Conservation (phyloP, 2,329 filamentous ascomycete genomes). For the Epicoccum nigrum region DNA sequence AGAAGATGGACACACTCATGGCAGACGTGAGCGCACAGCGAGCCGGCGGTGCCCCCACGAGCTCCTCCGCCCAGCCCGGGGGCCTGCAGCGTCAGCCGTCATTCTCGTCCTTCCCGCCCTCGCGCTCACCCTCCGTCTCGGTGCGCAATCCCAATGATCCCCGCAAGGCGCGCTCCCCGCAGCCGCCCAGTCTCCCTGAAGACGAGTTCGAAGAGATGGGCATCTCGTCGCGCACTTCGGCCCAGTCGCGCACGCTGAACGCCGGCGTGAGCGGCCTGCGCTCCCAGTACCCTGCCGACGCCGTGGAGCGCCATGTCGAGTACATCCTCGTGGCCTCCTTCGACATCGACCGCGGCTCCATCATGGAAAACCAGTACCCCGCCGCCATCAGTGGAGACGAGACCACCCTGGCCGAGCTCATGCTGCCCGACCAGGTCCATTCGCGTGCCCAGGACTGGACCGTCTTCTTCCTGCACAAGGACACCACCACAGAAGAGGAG, state of each 20-base stretch:
- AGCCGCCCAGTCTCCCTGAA: conserved; percentile 44
- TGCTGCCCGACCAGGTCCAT: conserved; percentile 97
- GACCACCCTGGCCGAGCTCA: conserved; percentile 96
- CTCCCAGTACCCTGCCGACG: conserved; percentile 57
- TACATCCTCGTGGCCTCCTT: conserved; percentile 98
- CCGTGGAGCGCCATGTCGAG: conserved; percentile 87
- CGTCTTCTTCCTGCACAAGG: conserved; percentile 98
- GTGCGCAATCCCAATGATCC: conserved; percentile 45
- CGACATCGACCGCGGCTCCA: conserved; percentile 91
- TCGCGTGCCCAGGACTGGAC: conserved; percentile 97
- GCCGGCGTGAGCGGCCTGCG: conserved; percentile 39
- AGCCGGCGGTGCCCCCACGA: conserved; percentile 12
- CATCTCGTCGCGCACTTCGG: conserved; percentile 37
- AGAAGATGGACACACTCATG: conserved; percentile 37
- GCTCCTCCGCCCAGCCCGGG: conserved; percentile 14
- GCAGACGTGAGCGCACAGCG: conserved; percentile 41
- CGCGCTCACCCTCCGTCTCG: conserved; percentile 48
- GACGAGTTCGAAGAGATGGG: conserved; percentile 37
- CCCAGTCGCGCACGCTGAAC: conserved; percentile 17
- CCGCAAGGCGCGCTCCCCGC: conserved; percentile 43
- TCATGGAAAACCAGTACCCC: conserved; percentile 99
- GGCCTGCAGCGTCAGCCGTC: conserved; percentile 50
- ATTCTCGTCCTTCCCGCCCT: conserved; percentile 51
- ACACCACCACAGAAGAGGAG: conserved; percentile 83
- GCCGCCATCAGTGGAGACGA: conserved; percentile 95